Evolutionary conservation across 257 asterid species (phyloP).

Genomic region (Nyctanthes arbortristis): DNA sequence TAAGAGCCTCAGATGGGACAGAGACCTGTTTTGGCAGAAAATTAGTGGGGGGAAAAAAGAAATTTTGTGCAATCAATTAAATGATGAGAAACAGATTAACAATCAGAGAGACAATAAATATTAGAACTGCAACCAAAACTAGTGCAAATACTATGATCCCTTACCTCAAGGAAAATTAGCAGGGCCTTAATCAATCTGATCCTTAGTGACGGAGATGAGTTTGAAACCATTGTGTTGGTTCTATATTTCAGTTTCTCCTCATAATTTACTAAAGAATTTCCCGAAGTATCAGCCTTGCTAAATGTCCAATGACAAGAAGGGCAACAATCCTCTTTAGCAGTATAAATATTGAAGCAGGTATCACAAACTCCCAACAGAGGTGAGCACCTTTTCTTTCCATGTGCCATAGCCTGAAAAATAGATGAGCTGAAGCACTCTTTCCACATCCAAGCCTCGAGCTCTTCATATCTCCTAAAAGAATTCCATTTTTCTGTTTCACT

Average conservation of each 20-base stretch:
- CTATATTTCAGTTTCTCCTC: constrained; percentile 37
- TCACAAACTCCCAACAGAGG: constrained; percentile 67
- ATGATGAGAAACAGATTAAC: constrained; percentile 10
- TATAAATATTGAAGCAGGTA: constrained; percentile 53
- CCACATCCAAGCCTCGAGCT: constrained; percentile 81
- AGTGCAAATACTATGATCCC: constrained; percentile 7
- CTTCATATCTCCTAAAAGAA: constrained; percentile 62
- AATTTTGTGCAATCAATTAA: not conserved
- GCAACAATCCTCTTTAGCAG: constrained; percentile 43
- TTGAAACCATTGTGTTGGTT: constrained; percentile 24
- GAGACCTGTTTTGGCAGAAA: constrained; percentile 81
- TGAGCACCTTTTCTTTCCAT: constrained; percentile 60
- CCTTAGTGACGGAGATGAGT: constrained; percentile 54
- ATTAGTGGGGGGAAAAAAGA: too few species aligned
- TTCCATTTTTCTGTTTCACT: constrained; percentile 51
- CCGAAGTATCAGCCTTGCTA: constrained; percentile 27
- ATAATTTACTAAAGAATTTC: constrained; percentile 21
- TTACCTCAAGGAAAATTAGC: constrained; percentile 73
- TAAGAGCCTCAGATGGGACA: constrained; percentile 78
- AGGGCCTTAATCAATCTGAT: constrained; percentile 72
- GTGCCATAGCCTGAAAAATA: constrained; percentile 47
- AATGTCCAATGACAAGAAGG: constrained; percentile 43
- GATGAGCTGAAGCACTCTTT: constrained; percentile 69
- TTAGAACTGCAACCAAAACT: constrained; percentile 10
- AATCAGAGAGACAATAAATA: constrained; percentile 12